Evolutionary conservation across 2,329 filamentous ascomycete genomes (phyloP).

Genomic region (Helminthosporium solani): DNA sequence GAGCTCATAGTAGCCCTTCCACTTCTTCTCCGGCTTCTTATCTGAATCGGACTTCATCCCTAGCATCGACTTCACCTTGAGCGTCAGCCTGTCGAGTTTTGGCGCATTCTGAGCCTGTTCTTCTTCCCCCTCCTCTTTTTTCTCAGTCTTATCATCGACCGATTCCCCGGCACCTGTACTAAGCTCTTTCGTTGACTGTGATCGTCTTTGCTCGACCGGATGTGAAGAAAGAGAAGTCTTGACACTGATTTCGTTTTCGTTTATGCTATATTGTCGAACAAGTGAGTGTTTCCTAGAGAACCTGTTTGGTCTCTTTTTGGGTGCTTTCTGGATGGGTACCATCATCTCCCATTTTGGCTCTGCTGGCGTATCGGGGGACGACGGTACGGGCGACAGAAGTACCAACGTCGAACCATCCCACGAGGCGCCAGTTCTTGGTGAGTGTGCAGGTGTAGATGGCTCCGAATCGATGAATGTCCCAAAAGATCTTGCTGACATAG

Average conservation of each 20-base stretch:
- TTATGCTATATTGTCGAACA: background rate
- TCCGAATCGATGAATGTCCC: constrained; percentile 41
- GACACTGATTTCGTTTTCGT: constrained; percentile 9
- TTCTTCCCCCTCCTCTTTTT: constrained; percentile 4
- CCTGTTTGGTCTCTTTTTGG: constrained; percentile 10
- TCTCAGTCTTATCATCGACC: constrained; percentile 15
- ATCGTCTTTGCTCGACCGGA: constrained; percentile 15
- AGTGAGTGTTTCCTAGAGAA: constrained; percentile 3
- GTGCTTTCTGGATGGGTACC: constrained; percentile 15
- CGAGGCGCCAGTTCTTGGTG: constrained; percentile 27
- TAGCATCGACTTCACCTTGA: constrained; percentile 32
- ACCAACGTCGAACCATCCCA: constrained; percentile 33
- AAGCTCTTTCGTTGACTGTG: constrained; percentile 18
- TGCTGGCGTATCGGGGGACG: constrained; percentile 25
- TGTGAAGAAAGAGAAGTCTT: constrained; percentile 15
- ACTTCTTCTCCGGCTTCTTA: constrained; percentile 24
- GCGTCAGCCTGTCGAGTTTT: constrained; percentile 15
- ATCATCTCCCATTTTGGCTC: constrained; percentile 40
- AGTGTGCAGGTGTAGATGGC: constrained; percentile 41
- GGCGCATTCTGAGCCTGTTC: constrained; percentile 11
- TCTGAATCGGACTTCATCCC: constrained; percentile 26
- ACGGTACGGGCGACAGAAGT: constrained; percentile 32
- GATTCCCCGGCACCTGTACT: constrained; percentile 4
- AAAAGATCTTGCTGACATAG: constrained; percentile 39
- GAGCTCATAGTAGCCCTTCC: constrained; percentile 32